Base-by-base conservation (phyloP, 495 filamentous ascomycete genomes). In the Entonaema liquescens region DNA sequence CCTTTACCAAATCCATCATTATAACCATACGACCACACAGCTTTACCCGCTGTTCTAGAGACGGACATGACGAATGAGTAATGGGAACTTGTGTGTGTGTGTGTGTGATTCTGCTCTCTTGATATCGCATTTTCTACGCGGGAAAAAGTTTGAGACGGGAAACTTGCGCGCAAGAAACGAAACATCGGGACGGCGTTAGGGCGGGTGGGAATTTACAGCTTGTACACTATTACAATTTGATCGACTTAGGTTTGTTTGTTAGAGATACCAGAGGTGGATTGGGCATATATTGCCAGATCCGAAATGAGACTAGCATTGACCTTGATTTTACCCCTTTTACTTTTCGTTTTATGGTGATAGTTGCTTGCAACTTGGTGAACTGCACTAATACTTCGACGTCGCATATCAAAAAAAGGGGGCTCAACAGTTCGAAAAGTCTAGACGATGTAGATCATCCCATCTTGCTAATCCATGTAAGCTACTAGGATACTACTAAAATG, bases 1-100 rank as follows among this genome's bases (percentile, higher is more conserved):
- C 25, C 5, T 28, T 53, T 36, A 57, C 47, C 58, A 59, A 42
- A 54, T 23, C 21, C 29, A 53, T 35, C 33, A 29, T 57, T 68
- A 28, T 59, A 23, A 47, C 47, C 50, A 63, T 61, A 64, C 54
- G 62, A 64, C 25, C 53, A 42, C 15, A 59, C 35, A 62, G 58
- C 52, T 54, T 29, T 29, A 7, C 38, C 17, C 12, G 52, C 44
- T 67, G 47, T 47, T 70, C 28, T 74, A 70, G 67, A 71, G 74
- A 72, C 62, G 74, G 74, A 61, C 47, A 77, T 53, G 74, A 77
- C 58, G 74, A 68, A 73, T 68, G 73, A 71, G 63, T 68, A 71
- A 77, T 57, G 55, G 70, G 64, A 59, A 23, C 17, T 47, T 47
- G 2, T 47, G 42, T 47, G 64, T n/a, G n/a, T n/a, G n/a, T n/a